Conservation (phyloP, 1,284 basidiomycete species). For the Cutaneotrichosporon cavernicola region DNA sequence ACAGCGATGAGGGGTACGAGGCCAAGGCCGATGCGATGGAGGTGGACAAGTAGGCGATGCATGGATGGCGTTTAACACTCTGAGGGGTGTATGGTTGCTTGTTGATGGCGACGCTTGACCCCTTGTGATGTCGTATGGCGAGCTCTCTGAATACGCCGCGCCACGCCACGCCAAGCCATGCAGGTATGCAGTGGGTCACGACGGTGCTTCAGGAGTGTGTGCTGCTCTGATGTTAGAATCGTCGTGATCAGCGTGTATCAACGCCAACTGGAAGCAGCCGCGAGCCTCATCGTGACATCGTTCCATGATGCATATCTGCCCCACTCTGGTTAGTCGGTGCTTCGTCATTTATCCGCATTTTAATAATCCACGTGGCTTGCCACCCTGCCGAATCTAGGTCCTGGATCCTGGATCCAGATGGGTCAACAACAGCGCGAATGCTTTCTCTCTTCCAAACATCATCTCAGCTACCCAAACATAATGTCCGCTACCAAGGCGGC, state of each 20-base stretch:
- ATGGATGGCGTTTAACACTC: background rate
- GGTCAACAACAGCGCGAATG: slow-evolving; percentile 19
- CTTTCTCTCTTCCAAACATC: slow-evolving; percentile 9
- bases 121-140: no score
- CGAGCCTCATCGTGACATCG: background rate
- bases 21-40: slow-evolving; percentile 34
- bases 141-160: no score
- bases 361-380: background rate
- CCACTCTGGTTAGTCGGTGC: no score
- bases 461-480: slow-evolving; percentile 5
- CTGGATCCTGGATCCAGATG: background rate
- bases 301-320: no score
- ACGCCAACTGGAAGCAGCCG: no score
- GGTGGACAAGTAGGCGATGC: slow-evolving; percentile 31
- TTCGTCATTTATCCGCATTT: slow-evolving; percentile 8
- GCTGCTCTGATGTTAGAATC: no score
- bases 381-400: background rate
- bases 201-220: no score
- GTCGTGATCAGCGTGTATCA: no score
- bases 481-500: slow-evolving; percentile 15
- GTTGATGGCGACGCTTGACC: no score
- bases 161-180: no score
- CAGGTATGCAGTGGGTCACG: no score
- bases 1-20: slow-evolving; percentile 17
- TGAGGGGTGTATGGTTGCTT: no score